Conservation (phyloP, 495 filamentous ascomycete species). For the Aspergillus incahuasiensis region DNA sequence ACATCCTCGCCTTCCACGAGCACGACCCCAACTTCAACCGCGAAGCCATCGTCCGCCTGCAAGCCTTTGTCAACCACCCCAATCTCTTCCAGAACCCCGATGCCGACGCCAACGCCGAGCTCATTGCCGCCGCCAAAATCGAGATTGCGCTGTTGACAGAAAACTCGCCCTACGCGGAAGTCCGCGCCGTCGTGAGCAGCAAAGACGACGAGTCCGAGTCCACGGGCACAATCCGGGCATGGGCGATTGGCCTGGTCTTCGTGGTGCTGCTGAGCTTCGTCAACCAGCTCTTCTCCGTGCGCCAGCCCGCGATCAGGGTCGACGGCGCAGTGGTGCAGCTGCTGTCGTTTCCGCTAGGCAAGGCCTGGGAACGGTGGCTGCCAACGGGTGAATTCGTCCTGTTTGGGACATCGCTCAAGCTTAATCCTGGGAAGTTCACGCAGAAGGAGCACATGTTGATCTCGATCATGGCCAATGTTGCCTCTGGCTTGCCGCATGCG, state of each 20-base stretch:
- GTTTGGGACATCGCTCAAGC: conserved; percentile 39
- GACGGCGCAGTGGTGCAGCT: conserved; percentile 57
- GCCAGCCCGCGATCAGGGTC: conserved; percentile 67
- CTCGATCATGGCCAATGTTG: conserved; percentile 49
- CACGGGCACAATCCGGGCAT: conserved; percentile 34
- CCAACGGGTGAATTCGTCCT: not conserved
- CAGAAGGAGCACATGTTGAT: conserved; percentile 51
- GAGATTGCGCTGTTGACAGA: too few relatives aligned
- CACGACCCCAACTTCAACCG: not conserved
- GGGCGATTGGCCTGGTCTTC: conserved; percentile 48
- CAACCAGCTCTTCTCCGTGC: conserved; percentile 60
- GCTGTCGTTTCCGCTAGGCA: conserved; percentile 52
- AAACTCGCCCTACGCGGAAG: conserved; percentile 43
- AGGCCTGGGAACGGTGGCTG: not conserved
- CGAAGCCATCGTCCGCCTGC: not conserved
- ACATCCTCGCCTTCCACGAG: not conserved
- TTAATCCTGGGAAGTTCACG: conserved; percentile 48
- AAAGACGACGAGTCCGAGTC: conserved; percentile 54
- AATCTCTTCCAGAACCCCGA: not conserved
- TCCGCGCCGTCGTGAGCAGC: conserved; percentile 36
- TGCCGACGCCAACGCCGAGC: not conserved
- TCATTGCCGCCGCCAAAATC: too few relatives aligned
- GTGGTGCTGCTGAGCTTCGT: conserved; percentile 53
- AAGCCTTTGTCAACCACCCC: not conserved
- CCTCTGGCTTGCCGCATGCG: not conserved